Evolutionary conservation across 768 basidiomycete genomes (phyloP), one percentile per base, ranked within the genome.

Genomic region (Phanerochaete carnosa): DNA sequence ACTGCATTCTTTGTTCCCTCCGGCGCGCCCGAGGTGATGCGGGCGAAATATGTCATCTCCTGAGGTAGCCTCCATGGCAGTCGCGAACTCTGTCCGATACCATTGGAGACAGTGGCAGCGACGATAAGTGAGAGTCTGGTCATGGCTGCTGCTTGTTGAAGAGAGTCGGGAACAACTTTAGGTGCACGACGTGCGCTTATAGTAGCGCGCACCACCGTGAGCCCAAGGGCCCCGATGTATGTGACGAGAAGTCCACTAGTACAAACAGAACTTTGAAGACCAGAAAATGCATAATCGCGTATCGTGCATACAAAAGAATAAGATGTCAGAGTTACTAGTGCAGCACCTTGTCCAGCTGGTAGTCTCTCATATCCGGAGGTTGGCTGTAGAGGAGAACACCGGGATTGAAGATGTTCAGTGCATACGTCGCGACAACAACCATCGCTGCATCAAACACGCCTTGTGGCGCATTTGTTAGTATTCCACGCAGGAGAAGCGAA

Each of bases 41-140:
- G 80, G n/a, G 88, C 87, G 72, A 99, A 99, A 74, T 96, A 97
- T 54, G 89, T 86, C 83, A 98, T 87, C 71, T 99, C 97, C 59
- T 83, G 84, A 0, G 92, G 81, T 7, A 98, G 81, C 25, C 85
- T 82, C 97, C 97, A 99, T 65, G 95, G 96, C 28, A 99, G 82
- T 23, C 74, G 80, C 26, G 78, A 84, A 62, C 84, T 80, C 53
- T 83, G 77, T 16, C 97, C 97, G 64, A 99, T 99, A 3, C 95
- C 96, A 71, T 95, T 91, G 12, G 80, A 76, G 62, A 80, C 79
- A 1, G 95, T 97, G 6, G 95, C 95, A 6, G 95, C 95, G 64
- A 98, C 94, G 69, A 99, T 89, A 79, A 98, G 82, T 53, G 95
- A 95, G 64, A 96, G 80, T 73, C 80, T 80, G 62, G 81, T 80